Percentiles rank a stretch among this genome's conserved stretches.
Evolutionary conservation across 106 monocot species (phyloP).

Genomic region (Dendrobium catenatum): DNA sequence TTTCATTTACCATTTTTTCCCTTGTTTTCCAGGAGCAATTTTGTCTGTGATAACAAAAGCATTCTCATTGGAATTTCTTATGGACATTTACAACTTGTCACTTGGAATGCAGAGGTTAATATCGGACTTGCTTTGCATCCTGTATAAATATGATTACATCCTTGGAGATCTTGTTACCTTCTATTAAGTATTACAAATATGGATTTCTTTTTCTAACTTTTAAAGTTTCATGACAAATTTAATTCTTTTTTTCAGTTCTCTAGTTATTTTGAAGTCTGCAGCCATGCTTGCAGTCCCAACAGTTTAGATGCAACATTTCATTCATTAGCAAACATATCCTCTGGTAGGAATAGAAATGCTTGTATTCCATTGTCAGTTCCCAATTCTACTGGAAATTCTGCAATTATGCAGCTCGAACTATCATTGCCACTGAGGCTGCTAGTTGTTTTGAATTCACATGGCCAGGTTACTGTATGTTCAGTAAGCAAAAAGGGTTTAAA

Average conservation of each 20-base stretch:
- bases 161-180: not conserved
- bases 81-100: conserved; percentile 57
- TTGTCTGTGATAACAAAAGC: conserved; percentile 86
- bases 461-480: conserved; percentile 70
- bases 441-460: conserved; percentile 67
- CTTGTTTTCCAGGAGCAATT: conserved; percentile 69
- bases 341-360: conserved; percentile 14
- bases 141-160: not conserved
- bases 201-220: not conserved
- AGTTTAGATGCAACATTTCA: conserved; percentile 6
- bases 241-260: conserved; percentile 57
- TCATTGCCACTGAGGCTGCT: conserved; percentile 65
- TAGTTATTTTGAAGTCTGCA: conserved; percentile 43
- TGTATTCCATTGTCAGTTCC: conserved; percentile 6
- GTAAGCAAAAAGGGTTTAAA: conserved; percentile 81
- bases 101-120: conserved; percentile 96
- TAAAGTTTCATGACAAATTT: not conserved
- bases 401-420: conserved; percentile 71
- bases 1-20: not conserved
- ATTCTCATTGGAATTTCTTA: conserved; percentile 78
- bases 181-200: not conserved
- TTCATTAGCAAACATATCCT: conserved; percentile 14
- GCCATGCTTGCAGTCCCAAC: conserved; percentile 15
- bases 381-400: conserved; percentile 27
- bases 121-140: not conserved